Conservation (phyloP, 2,329 filamentous ascomycete genomes). For the Lasiodiplodia citricola region DNA sequence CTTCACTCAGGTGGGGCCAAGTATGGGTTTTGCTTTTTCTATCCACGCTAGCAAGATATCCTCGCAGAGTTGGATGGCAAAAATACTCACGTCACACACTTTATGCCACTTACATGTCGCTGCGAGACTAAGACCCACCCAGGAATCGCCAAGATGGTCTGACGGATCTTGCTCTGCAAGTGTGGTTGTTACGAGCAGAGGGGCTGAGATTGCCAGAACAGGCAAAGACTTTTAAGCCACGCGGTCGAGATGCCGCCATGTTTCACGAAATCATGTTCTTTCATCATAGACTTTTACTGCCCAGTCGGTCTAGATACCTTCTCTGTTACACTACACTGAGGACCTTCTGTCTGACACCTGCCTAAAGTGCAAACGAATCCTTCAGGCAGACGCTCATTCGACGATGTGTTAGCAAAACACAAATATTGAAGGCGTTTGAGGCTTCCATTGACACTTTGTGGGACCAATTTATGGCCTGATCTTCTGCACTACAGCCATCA, state of each 20-base stretch:
- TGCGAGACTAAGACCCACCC: neutral
- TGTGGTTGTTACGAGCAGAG: too few species aligned
- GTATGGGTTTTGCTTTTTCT: neutral
- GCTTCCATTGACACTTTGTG: neutral
- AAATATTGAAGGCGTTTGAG: neutral
- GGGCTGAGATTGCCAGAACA: neutral
- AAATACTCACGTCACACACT: neutral
- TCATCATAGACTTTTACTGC: neutral
- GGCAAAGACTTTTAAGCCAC: conserved; percentile 4
- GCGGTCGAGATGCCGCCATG: neutral
- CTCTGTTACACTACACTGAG: neutral
- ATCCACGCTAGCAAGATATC: neutral
- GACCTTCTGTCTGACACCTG: neutral
- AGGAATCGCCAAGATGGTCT: neutral
- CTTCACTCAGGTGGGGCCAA: too few species aligned
- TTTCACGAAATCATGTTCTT: neutral
- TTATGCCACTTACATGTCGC: neutral
- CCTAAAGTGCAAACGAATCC: neutral
- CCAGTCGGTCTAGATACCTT: neutral
- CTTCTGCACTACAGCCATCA: neutral
- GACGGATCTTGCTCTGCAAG: neutral
- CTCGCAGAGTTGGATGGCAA: neutral
- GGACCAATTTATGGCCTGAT: neutral
- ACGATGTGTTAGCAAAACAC: neutral
- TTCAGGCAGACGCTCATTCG: neutral